Evolutionary conservation across 352 stramenopile species (phyloP).

Genomic region (Phytophthora fragariae): DNA sequence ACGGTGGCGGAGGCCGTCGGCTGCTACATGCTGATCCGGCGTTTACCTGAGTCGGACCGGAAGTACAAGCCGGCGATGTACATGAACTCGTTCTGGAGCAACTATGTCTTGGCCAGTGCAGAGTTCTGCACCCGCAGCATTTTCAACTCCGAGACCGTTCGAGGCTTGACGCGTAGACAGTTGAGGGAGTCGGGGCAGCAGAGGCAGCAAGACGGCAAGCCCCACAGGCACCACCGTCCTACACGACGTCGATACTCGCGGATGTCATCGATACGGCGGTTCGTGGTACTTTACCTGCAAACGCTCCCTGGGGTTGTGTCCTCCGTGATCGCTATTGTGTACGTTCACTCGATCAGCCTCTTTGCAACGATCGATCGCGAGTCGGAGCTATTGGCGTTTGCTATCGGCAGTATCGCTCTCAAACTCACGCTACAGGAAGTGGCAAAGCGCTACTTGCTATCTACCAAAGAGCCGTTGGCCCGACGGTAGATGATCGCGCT

Average conservation of each 20-base stretch:
- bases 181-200: background rate
- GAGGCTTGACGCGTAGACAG: slow-evolving; percentile 2
- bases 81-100: slow-evolving; percentile 15
- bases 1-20: background rate
- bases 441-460: slow-evolving; percentile 11
- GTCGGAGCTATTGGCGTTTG: slow-evolving; percentile 15
- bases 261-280: background rate
- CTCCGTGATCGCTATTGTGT: slow-evolving; percentile 11
- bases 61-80: slow-evolving; percentile 34
- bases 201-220: background rate
- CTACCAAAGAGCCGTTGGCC: background rate
- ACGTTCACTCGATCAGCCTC: slow-evolving; percentile 25
- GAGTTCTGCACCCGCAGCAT: slow-evolving; percentile 20
- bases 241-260: slow-evolving; percentile 4
- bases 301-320: background rate
- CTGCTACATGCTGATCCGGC: background rate
- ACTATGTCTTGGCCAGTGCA: slow-evolving; percentile 7
- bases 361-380: slow-evolving; percentile 3
- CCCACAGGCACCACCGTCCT: background rate
- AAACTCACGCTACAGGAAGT: slow-evolving; percentile 22
- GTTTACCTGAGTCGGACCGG: background rate
- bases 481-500: slow-evolving; percentile 16
- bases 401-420: slow-evolving; percentile 16
- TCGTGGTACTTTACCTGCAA: slow-evolving; percentile 11
- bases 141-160: slow-evolving; percentile 17